A percentile compares a stretch with the other conserved stretches of the same genome.
Conservation (phyloP, 805 yeast species). For the Kuraishia floccosa region DNA sequence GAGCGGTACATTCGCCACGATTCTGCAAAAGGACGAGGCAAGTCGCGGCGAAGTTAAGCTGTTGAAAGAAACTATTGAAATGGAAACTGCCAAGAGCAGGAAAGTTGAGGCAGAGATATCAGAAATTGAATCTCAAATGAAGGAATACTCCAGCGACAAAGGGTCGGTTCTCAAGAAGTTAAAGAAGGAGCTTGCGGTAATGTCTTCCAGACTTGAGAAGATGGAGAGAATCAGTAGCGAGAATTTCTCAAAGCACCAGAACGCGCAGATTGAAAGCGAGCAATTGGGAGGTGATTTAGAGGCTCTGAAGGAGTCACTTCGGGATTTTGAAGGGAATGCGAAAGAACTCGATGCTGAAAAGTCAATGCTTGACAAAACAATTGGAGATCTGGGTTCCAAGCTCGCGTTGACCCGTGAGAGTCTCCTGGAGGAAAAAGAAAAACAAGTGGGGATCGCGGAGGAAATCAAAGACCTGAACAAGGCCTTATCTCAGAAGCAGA, state of each 20-base stretch:
- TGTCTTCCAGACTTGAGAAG: slow-evolving; percentile 22
- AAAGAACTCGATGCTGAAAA: slow-evolving; percentile 17
- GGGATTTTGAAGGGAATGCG: slow-evolving; percentile 21
- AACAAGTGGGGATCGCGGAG: slow-evolving; percentile 59
- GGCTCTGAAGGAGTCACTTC: slow-evolving; percentile 28
- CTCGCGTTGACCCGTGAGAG: slow-evolving; percentile 18
- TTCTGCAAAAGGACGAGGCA: slow-evolving; percentile 37
- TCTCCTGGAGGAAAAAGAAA: slow-evolving; percentile 44
- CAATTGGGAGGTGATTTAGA: slow-evolving; percentile 50
- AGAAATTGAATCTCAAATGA: slow-evolving; percentile 61
- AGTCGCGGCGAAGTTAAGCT: slow-evolving; percentile 32
- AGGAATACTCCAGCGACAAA: slow-evolving; percentile 71
- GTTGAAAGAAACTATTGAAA: slow-evolving; percentile 25
- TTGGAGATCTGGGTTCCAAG: slow-evolving; percentile 14
- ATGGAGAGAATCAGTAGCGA: slow-evolving; percentile 29
- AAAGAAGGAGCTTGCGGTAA: slow-evolving; percentile 33
- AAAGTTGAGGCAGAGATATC: slow-evolving; percentile 31
- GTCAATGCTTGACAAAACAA: slow-evolving; percentile 9
- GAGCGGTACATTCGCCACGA: slow-evolving; percentile 42
- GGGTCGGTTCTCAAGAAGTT: slow-evolving; percentile 67
- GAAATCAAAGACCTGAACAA: slow-evolving; percentile 54
- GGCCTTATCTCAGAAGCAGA: slow-evolving; percentile 30
- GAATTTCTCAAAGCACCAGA: slow-evolving; percentile 45
- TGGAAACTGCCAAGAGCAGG: slow-evolving; percentile 19
- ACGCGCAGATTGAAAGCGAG: slow-evolving; percentile 58